These are phyloP conservation scores for Cytospora chrysosperma DNA, from an alignment of 2,329 filamentous ascomycete genomes.

Conservation along the genomic window DNA sequence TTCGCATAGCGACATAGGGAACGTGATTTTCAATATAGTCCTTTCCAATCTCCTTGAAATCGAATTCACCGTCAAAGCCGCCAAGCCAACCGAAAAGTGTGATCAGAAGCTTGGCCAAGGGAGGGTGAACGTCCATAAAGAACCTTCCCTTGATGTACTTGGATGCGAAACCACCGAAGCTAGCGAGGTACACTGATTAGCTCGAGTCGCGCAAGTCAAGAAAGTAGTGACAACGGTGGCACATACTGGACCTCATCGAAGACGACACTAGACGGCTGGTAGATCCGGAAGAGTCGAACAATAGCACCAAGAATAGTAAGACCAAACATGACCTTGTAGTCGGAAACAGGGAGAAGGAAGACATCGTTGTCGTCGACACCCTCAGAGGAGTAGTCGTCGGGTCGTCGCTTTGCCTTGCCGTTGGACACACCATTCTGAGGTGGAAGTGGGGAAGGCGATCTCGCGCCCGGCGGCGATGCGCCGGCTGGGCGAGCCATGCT, in stretches of 20 bases:
- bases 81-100: slow-evolving; percentile 92
- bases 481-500: slow-evolving; percentile 42
- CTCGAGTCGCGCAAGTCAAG: not conserved
- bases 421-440: slow-evolving; percentile 25
- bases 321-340: slow-evolving; percentile 74
- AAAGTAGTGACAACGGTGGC: slow-evolving; percentile 15
- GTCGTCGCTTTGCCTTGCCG: slow-evolving; percentile 33
- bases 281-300: slow-evolving; percentile 92
- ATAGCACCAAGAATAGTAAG: slow-evolving; percentile 74
- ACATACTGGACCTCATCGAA: slow-evolving; percentile 99
- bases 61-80: slow-evolving; percentile 92
- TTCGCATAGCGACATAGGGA: slow-evolving; percentile 95
- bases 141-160: slow-evolving; percentile 99
- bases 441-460: slow-evolving; percentile 27
- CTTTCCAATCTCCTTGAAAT: slow-evolving; percentile 99
- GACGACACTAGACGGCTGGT: slow-evolving; percentile 92
- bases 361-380: slow-evolving; percentile 89
- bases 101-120: slow-evolving; percentile 93
- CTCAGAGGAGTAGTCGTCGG: slow-evolving; percentile 68
- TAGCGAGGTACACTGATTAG: slow-evolving; percentile 37
- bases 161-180: slow-evolving; percentile 95
- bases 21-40: slow-evolving; percentile 94
- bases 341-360: slow-evolving; percentile 77
- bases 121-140: slow-evolving; percentile 99
- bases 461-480: slow-evolving; percentile 37